Base-by-base conservation (phyloP, 768 basidiomycete genomes). In the Tricholoma saponaceum region DNA sequence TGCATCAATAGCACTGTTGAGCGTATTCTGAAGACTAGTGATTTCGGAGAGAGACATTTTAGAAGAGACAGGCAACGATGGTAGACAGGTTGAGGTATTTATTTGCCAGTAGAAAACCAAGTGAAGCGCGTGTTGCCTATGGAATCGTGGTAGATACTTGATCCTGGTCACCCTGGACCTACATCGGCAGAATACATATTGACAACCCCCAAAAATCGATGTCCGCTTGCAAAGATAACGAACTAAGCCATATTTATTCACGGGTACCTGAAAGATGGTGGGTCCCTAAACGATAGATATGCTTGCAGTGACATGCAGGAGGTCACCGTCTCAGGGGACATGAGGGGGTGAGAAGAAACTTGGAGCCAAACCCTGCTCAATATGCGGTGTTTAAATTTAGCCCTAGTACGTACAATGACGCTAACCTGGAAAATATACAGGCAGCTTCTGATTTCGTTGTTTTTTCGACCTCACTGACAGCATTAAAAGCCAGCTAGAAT, bases 1-100 rank as follows among this genome's bases (percentile, higher is more conserved):
- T 25, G 64, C 62, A 54, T 76, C 73, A 43, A 76, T 69, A 12
- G 75, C 75, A 35, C 56, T 62, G 54, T 75, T 76, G 57, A 76
- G 70, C 35, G 75, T 74, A 52, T 65, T 67, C 60, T 75, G 75
- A 30, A 76, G 70, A 62, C 72, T 72, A 41, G 69, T 69, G 39
- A 76, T 62, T 64, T 76, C 74, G 43, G 75, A 75, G 51, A 70
- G 39, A 51, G 71, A 70, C 69, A 71, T 72, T 9, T 18, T 22
- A 6, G 47, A n/a, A n/a, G 10, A 44, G 41, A 13, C 18, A 51
- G 5, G 5, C 32, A 14, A 50, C 20, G 13, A 26, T 49, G 47
- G 23, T 9, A 26, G 25, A 26, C 25, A 47, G 14, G 9, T 26
- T 14, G 25, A 49, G n/a, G 47, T 49, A 50, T 50, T 50, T 50